phyloP scores from a whole-genome alignment of 164 flowering plant species.

The Berberis thunbergii region DNA sequence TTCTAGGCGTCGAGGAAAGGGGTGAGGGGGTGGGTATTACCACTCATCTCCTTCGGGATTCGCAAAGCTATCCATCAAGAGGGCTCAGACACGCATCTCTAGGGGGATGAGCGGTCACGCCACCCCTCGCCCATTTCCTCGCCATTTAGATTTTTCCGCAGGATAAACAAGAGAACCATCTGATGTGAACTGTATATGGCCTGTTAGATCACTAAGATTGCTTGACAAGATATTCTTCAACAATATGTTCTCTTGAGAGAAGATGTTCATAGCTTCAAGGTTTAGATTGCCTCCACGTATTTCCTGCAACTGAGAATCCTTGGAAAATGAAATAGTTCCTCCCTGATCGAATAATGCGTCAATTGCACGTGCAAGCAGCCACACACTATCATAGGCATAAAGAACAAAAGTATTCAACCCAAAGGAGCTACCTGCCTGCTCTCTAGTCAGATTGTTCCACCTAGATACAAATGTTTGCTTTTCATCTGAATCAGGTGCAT shows the following conservation, averaged over 20 bases:
- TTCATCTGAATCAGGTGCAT: constrained; percentile 53
- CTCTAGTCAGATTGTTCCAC: constrained; percentile 54
- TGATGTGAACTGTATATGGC: constrained; percentile 39
- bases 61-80: too few relatives aligned
- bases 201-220: constrained; percentile 48
- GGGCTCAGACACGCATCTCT: too few relatives aligned
- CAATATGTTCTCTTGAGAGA: constrained; percentile 41
- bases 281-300: constrained; percentile 26
- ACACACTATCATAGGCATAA: constrained; percentile 75
- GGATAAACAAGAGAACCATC: constrained; percentile 33
- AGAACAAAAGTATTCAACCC: constrained; percentile 64
- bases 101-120: too few relatives aligned
- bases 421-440: constrained; percentile 16
- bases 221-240: constrained; percentile 36
- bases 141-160: too few relatives aligned
- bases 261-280: constrained; percentile 54
- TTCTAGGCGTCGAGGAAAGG: too few relatives aligned
- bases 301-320: constrained; percentile 35
- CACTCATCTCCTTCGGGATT: too few relatives aligned
- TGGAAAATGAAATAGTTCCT: constrained; percentile 61
- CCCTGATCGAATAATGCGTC: constrained; percentile 56
- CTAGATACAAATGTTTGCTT: constrained; percentile 50
- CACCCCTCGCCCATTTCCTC: too few relatives aligned
- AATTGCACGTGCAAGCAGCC: constrained; percentile 73
- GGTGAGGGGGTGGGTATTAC: too few relatives aligned